Base-by-base conservation (phyloP, 31 red algal species). In the Bonnemaisonia californica region DNA sequence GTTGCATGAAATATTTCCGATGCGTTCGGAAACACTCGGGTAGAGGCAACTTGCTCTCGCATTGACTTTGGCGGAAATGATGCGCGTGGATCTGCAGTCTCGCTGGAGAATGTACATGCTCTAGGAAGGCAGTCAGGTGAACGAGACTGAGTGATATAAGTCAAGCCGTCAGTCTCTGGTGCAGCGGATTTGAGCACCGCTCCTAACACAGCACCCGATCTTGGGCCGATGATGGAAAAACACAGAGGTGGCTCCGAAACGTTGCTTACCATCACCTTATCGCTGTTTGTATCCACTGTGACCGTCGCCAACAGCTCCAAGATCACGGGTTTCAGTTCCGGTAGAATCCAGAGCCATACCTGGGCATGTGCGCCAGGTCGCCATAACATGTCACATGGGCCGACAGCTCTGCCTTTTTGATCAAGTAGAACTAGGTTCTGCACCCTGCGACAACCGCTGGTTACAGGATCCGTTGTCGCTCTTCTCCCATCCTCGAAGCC, bases 301-400 rank as follows among this genome's bases (percentile, higher is more conserved):
- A 16, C 45, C 23, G 2, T 41, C 29, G 7, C 37, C 23, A 85
- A 38, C 28, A 61, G 19, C 21, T 36, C 37, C 4, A 37, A 19
- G n/a, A 85, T 24, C 29, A 9, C 5, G 30, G 37, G 54, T 11
- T 57, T 62, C n/a, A 66, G 19, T 40, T 57, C 56, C 12, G 57
- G 83, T 21, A 47, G 35, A 26, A 76, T 36, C 57, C 69, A 76
- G 16, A 87, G 23, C 83, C 83, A 87, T 13, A 79, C 13, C 39
- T 87, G 56, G 27, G 31, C 60, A 26, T 24, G 60, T 26, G 16
- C 27, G 29, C 5, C 42, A 16, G 59, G 83, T 37, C 62, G 27
- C 57, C 38, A 77, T 9, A 87, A 38, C 24, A 69, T 24, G 37
- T 78, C 72, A 23, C 55, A 70, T 2, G 60, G 60, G n/a, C 34